Percentiles rank a stretch among this genome's conserved stretches.
These are phyloP conservation scores for Salix suchowensis DNA, from an alignment of 345 rosid genomes.

Conservation along the genomic window DNA sequence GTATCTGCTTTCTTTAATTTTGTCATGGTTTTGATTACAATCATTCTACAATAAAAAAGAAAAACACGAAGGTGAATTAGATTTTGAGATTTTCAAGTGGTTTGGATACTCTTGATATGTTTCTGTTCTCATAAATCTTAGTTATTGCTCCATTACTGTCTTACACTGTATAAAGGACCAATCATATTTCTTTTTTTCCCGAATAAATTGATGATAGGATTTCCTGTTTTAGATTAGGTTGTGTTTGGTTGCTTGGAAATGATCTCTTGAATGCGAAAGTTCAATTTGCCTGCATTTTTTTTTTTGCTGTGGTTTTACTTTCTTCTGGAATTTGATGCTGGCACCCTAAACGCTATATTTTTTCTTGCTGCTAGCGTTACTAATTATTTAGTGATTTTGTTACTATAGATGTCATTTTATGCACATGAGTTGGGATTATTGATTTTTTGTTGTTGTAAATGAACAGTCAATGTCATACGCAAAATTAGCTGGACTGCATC, in stretches of 20 bases:
- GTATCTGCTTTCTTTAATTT: too few species aligned
- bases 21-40: neutral
- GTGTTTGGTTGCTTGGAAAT: neutral
- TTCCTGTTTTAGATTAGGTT: neutral
- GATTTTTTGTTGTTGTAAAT: conserved; percentile 27
- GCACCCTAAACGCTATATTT: neutral
- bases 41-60: too few species aligned
- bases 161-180: too few species aligned
- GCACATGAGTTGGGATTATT: neutral
- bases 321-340: neutral
- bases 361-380: neutral
- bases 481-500: conserved; percentile 87
- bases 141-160: too few species aligned
- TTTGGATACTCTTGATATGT: too few species aligned
- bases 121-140: too few species aligned
- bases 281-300: neutral
- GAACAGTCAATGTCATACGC: conserved; percentile 98
- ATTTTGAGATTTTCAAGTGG: too few species aligned
- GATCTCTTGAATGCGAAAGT: neutral
- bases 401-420: neutral
- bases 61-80: too few species aligned
- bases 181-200: too few species aligned
- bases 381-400: too few species aligned
- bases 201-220: neutral
- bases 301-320: neutral